phyloP scores from a whole-genome alignment of 352 stramenopile genomes.

The Chrysophaeum taylorii region DNA sequence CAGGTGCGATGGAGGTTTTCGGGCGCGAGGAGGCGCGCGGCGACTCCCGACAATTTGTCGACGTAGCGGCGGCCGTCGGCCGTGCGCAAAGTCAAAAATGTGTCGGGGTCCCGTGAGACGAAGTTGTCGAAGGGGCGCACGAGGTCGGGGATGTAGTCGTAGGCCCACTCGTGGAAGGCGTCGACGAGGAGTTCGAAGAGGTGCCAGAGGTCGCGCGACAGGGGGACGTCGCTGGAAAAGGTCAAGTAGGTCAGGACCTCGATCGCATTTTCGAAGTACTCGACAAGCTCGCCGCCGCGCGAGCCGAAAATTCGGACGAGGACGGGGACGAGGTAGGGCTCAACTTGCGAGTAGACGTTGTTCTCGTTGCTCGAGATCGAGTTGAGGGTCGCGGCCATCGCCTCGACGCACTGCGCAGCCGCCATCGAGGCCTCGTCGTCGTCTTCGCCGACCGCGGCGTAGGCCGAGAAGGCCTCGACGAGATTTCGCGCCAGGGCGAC shows the following conservation, averaged over 20 bases:
- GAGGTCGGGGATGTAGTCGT: slow-evolving; percentile 91
- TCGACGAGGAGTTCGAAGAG: slow-evolving; percentile 90
- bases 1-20: slow-evolving; percentile 46
- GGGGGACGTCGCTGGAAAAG: slow-evolving; percentile 62
- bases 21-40: slow-evolving; percentile 52
- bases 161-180: slow-evolving; percentile 85
- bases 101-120: slow-evolving; percentile 57
- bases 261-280: slow-evolving; percentile 90
- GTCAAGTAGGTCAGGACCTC: slow-evolving; percentile 89
- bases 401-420: slow-evolving; percentile 82
- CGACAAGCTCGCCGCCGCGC: slow-evolving; percentile 80
- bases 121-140: slow-evolving; percentile 90
- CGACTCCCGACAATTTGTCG: slow-evolving; percentile 49
- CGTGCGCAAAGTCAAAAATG: slow-evolving; percentile 43
- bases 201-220: slow-evolving; percentile 80
- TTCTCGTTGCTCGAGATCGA: slow-evolving; percentile 48
- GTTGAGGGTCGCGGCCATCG: slow-evolving; percentile 84
- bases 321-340: slow-evolving; percentile 57
- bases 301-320: slow-evolving; percentile 70
- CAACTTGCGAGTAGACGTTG: slow-evolving; percentile 52
- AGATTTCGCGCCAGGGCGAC: slow-evolving; percentile 84
- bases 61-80: slow-evolving; percentile 33
- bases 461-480: slow-evolving; percentile 82
- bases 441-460: slow-evolving; percentile 75
- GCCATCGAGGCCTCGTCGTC: slow-evolving; percentile 90